Evolutionary conservation across 768 basidiomycete species (phyloP).

Genomic region (Floccularia luteovirens): DNA sequence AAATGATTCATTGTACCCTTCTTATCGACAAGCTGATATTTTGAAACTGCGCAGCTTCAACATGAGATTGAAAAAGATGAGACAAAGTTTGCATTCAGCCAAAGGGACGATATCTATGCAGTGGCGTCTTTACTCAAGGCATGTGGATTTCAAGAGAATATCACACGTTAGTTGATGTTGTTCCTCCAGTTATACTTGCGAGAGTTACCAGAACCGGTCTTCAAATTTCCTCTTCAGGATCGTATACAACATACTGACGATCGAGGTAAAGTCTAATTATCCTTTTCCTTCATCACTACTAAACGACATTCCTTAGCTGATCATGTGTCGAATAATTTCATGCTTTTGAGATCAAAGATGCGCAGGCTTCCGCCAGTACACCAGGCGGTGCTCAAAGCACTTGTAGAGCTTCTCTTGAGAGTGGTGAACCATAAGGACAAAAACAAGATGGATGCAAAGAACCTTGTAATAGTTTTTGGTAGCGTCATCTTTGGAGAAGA

Average conservation of each 20-base stretch:
- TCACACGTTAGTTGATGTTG: conserved; percentile 2
- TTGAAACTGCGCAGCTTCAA: conserved; percentile 45
- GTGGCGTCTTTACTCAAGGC: conserved; percentile 86
- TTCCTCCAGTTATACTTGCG: conserved; percentile 63
- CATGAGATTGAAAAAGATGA: conserved; percentile 87
- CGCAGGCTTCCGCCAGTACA: conserved; percentile 78
- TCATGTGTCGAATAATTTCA: conserved; percentile 64
- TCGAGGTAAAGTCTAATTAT: conserved; percentile 40
- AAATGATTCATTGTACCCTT: not conserved
- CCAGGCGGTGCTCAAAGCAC: conserved; percentile 71
- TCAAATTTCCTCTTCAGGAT: conserved; percentile 74
- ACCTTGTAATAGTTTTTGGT: conserved; percentile 87
- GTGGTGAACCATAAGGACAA: conserved; percentile 58
- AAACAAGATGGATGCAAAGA: conserved; percentile 94
- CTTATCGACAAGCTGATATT: not conserved
- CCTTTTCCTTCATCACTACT: not conserved
- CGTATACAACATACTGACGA: conserved; percentile 76
- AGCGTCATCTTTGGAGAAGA: conserved; percentile 90
- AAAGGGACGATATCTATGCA: conserved; percentile 74
- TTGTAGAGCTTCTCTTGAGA: conserved; percentile 77
- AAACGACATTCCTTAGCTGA: conserved; percentile 37
- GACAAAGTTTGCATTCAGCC: conserved; percentile 61
- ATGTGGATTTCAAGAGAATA: conserved; percentile 9
- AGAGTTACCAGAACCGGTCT: conserved; percentile 85
- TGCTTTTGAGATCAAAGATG: conserved; percentile 80